phyloP scores from a whole-genome alignment of 192 early-diverging fungal genomes.

The Coemansia sp. region DNA sequence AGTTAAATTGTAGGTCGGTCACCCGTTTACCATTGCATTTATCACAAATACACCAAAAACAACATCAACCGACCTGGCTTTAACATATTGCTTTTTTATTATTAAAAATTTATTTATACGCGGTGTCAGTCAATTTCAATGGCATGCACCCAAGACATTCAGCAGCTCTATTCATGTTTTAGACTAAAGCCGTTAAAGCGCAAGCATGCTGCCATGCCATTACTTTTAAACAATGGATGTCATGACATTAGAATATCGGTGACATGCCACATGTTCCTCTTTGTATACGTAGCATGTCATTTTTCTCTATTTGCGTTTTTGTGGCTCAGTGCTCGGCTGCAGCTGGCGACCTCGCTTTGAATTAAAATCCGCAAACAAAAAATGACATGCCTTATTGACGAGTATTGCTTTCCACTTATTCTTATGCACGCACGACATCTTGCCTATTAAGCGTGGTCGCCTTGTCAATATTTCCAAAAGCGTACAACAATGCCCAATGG shows the following conservation, averaged over 20 bases:
- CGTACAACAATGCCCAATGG: background rate
- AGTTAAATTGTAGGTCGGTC: background rate
- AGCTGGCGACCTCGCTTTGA: background rate
- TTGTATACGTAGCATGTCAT: background rate
- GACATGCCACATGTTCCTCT: conserved; percentile 3
- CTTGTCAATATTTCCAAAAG: background rate
- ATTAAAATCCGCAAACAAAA: background rate
- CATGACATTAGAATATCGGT: background rate
- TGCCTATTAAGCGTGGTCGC: background rate
- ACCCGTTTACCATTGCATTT: background rate
- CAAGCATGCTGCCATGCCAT: background rate
- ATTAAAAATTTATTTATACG: too few relatives aligned
- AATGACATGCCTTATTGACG: too few relatives aligned
- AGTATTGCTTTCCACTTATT: background rate
- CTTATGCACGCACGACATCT: background rate
- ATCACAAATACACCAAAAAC: background rate
- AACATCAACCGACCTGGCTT: background rate
- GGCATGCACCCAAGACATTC: too few relatives aligned
- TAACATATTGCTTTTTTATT: too few relatives aligned
- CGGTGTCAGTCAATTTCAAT: too few relatives aligned
- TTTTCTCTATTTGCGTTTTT: conserved; percentile 2
- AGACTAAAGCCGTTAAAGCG: background rate
- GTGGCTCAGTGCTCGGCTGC: conserved; percentile 7
- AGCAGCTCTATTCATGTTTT: too few relatives aligned
- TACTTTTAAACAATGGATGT: background rate